These are phyloP conservation scores for Lachnellula cervina DNA, from an alignment of 2,329 filamentous ascomycete species.

Conservation along the genomic window DNA sequence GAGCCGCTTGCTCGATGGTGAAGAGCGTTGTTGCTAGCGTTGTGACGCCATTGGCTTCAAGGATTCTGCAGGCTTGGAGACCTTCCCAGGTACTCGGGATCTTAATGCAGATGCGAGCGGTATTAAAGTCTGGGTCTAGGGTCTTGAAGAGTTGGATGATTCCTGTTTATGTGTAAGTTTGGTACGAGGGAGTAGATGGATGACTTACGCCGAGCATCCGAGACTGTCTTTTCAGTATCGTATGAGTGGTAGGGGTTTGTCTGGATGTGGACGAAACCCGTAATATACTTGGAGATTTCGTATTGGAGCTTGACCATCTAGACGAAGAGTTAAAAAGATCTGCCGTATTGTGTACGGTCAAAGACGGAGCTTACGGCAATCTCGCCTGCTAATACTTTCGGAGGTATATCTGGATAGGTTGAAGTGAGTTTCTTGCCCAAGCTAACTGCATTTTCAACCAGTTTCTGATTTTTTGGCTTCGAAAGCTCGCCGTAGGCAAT, in stretches of 20 bases:
- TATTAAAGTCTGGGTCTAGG: conserved; percentile 41
- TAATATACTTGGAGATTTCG: conserved; percentile 44
- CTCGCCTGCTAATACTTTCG: conserved; percentile 50
- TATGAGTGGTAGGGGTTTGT: conserved; percentile 54
- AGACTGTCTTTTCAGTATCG: conserved; percentile 43
- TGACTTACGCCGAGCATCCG: conserved; percentile 45
- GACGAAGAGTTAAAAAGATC: neutral
- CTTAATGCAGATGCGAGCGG: conserved; percentile 54
- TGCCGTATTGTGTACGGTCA: neutral
- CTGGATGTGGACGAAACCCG: conserved; percentile 52
- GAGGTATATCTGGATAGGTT: conserved; percentile 33
- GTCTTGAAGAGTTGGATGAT: conserved; percentile 44
- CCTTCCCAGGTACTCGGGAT: conserved; percentile 61
- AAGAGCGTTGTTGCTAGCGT: conserved; percentile 62
- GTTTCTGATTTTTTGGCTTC: conserved; percentile 35
- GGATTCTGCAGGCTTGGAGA: conserved; percentile 50
- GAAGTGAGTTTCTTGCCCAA: conserved; percentile 31
- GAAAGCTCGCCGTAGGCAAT: conserved; percentile 46
- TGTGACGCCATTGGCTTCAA: conserved; percentile 49
- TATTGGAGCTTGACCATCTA: conserved; percentile 53
- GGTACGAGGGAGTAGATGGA: neutral
- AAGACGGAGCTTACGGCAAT: conserved; percentile 40
- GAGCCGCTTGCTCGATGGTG: conserved; percentile 53
- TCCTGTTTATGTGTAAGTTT: conserved; percentile 34
- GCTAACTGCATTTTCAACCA: conserved; percentile 35